Percentiles rank a stretch among this genome's conserved stretches.
phyloP scores from a whole-genome alignment of 345 rosid genomes.

The Eutrema yunnanense region DNA sequence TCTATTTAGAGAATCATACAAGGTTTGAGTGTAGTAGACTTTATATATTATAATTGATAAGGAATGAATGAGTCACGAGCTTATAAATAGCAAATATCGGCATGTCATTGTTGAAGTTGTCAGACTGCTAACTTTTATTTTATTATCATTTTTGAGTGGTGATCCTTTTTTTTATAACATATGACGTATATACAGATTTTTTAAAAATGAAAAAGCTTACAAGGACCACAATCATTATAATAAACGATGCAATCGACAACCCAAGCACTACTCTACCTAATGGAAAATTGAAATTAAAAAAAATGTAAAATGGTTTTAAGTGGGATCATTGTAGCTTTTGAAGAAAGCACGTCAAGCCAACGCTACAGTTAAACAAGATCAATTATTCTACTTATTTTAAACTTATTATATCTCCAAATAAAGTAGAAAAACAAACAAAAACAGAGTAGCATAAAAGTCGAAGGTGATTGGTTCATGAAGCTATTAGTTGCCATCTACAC shows the following conservation, averaged over 20 bases:
- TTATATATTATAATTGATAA: neutral
- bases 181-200: neutral
- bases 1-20: conserved; percentile 22
- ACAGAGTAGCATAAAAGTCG: conserved; percentile 47
- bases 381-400: neutral
- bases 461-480: conserved; percentile 48
- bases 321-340: conserved; percentile 32
- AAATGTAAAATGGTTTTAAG: neutral
- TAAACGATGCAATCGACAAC: conserved; percentile 19
- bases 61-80: conserved; percentile 28
- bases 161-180: neutral
- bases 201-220: neutral
- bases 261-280: conserved; percentile 26
- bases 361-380: conserved; percentile 13
- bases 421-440: conserved; percentile 2
- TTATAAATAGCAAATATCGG: conserved; percentile 27
- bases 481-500: conserved; percentile 44
- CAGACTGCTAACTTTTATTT: conserved; percentile 1
- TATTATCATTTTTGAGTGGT: conserved; percentile 7
- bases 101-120: conserved; percentile 24
- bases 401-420: neutral
- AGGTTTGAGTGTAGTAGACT: conserved; percentile 6
- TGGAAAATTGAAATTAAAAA: neutral
- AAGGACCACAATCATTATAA: conserved; percentile 24
- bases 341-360: conserved; percentile 31